These are phyloP conservation scores for Myxozyma vanderwaltii DNA, from an alignment of 805 yeast species.

Conservation along the genomic window DNA sequence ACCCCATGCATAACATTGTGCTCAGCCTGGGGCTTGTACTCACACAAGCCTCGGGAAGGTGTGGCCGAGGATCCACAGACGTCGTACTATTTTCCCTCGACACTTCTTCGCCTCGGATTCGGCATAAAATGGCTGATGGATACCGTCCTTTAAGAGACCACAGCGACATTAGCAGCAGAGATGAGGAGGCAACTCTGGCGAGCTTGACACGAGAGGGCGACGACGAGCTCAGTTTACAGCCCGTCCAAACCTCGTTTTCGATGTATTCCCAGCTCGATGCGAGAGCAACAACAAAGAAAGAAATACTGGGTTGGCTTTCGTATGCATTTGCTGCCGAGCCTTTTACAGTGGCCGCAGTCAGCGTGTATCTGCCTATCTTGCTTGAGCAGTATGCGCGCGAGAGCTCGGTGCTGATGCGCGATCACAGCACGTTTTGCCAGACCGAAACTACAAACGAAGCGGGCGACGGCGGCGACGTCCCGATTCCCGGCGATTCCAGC, in stretches of 20 bases:
- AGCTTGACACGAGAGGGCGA: background rate
- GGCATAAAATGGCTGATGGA: background rate
- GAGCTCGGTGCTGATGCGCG: slow-evolving; percentile 65
- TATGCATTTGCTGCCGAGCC: slow-evolving; percentile 80
- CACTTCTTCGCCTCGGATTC: background rate
- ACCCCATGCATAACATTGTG: too few species aligned
- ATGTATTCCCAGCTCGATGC: slow-evolving; percentile 29
- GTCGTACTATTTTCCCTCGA: background rate
- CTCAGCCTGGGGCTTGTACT: too few species aligned
- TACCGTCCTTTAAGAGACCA: background rate
- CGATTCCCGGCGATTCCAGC: slow-evolving; percentile 33
- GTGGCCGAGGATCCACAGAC: background rate
- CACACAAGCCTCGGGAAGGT: too few species aligned
- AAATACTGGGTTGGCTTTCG: slow-evolving; percentile 59
- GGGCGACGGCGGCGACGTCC: slow-evolving; percentile 37
- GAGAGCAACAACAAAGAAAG: slow-evolving; percentile 45
- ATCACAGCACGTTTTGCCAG: slow-evolving; percentile 60
- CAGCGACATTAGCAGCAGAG: background rate
- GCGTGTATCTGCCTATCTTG: slow-evolving; percentile 73
- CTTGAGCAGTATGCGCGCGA: slow-evolving; percentile 72
- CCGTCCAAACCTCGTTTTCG: slow-evolving; percentile 27
- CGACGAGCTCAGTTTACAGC: slow-evolving; percentile 15
- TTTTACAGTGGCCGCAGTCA: slow-evolving; percentile 74
- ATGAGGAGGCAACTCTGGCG: background rate
- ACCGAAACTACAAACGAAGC: slow-evolving; percentile 23